Evolutionary conservation across 208 protist species (phyloP), one percentile per base, ranked within the genome.

Genomic region (Vickermania ingenoplastis): DNA sequence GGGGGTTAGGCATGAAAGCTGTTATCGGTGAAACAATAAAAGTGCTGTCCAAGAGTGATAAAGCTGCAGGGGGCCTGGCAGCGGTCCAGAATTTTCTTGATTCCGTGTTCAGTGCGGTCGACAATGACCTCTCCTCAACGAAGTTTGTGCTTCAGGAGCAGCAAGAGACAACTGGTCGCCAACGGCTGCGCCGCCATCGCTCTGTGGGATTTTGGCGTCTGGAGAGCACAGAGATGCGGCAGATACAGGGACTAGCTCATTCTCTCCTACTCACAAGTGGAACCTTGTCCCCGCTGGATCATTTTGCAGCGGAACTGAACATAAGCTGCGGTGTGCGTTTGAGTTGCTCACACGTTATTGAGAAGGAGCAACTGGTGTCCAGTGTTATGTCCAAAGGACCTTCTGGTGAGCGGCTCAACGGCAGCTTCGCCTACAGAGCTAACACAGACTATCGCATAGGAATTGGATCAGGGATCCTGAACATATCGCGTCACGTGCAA

Each of bases 221-320:
- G 63, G 89, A 94, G 64, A 86, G 79, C 53, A 75, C 84, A 3
- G 68, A 89, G 13, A 82, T 99, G 64, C 60, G 70, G 14, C 71
- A 75, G 28, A 53, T 98, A 3, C 52, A 65, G 21, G n/a, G 27
- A 17, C 31, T 52, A 50, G 21, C 81, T 56, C 62, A 59, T 56
- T 79, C 64, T 7, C 53, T 99, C n/a, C 66, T 99, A 2, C 67
- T 99, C 3, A 98, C 97, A 13, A 96, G 84, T 51, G 97, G 97
- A 22, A 99, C 97, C 5, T 74, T 99, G 1, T 97, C 96, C 0
- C 97, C 97, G 2, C 64, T 99, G 1, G 78, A 88, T 48, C 88
- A 91, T 51, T 97, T 98, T 65, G 83, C 89, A 13, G 75, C 75
- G 17, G 96, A 98, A 72, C 75, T 98, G 2, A 87, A 81, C 28